Evolutionary conservation across 805 yeast genomes (phyloP).

Genomic region (Wickerhamiella allomyrinae): DNA sequence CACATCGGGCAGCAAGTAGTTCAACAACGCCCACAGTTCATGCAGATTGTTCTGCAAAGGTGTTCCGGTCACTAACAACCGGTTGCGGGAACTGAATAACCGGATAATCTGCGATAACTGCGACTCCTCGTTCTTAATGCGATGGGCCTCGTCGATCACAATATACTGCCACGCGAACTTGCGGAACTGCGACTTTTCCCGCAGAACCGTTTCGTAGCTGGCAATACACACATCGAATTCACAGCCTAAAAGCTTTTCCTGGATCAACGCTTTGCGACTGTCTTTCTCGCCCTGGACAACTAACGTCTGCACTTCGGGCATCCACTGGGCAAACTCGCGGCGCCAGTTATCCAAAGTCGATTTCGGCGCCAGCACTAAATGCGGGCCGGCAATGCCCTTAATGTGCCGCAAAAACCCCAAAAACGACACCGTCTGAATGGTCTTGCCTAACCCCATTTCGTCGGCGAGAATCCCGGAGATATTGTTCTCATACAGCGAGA

Average conservation of each 20-base stretch:
- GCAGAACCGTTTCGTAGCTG: constrained; percentile 83
- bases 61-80: constrained; percentile 86
- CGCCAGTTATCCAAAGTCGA: constrained; percentile 94
- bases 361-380: constrained; percentile 83
- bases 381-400: constrained; percentile 75
- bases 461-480: constrained; percentile 91
- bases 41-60: constrained; percentile 91
- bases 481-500: constrained; percentile 73
- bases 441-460: constrained; percentile 97
- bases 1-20: constrained; percentile 84
- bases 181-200: constrained; percentile 69
- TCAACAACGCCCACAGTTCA: constrained; percentile 89
- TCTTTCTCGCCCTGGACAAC: constrained; percentile 87
- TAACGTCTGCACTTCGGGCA: constrained; percentile 78
- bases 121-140: constrained; percentile 90
- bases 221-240: constrained; percentile 84
- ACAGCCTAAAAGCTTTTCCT: constrained; percentile 45
- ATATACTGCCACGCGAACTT: constrained; percentile 88
- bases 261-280: constrained; percentile 48
- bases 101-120: constrained; percentile 86
- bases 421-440: constrained; percentile 86
- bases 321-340: constrained; percentile 89
- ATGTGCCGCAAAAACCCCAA: constrained; percentile 74
- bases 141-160: constrained; percentile 89
- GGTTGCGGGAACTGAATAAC: constrained; percentile 67